A percentile compares a stretch with the other conserved stretches of the same genome.
phyloP scores from a whole-genome alignment of 345 rosid species.

The Cardiospermum halicacabum region DNA sequence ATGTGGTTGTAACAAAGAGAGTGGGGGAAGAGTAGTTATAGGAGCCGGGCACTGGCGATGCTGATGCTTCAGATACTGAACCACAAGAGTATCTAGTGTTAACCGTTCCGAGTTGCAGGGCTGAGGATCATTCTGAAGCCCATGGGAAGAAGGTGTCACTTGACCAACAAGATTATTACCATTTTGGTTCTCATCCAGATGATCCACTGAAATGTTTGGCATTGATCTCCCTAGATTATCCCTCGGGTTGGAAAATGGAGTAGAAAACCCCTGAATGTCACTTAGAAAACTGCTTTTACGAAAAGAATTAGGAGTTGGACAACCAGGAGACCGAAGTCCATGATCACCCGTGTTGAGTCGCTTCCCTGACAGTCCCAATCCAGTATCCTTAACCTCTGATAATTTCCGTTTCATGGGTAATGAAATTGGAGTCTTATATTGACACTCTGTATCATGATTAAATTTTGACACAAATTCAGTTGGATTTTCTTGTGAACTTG shows the following conservation, averaged over 20 bases:
- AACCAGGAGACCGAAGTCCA: slow-evolving; percentile 61
- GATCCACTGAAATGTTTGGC: slow-evolving; percentile 31
- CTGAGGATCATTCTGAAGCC: slow-evolving; percentile 50
- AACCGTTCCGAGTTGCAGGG: slow-evolving; percentile 62
- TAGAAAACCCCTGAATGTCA: slow-evolving; percentile 51
- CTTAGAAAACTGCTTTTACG: slow-evolving; percentile 38
- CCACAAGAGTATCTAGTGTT: slow-evolving; percentile 78
- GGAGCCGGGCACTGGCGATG: slow-evolving; percentile 99
- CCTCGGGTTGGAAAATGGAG: slow-evolving; percentile 46
- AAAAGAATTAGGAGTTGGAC: slow-evolving; percentile 43
- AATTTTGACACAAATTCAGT: slow-evolving; percentile 36
- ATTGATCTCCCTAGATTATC: slow-evolving; percentile 40
- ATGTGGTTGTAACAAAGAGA: slow-evolving; percentile 90
- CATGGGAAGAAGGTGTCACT: slow-evolving; percentile 48
- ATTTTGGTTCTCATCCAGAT: slow-evolving; percentile 46
- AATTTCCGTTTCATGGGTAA: slow-evolving; percentile 77
- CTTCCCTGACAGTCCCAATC: slow-evolving; percentile 51
- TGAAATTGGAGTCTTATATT: slow-evolving; percentile 60
- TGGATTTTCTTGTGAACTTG: slow-evolving; percentile 33
- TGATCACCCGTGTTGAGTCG: slow-evolving; percentile 62
- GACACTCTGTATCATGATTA: slow-evolving; percentile 45
- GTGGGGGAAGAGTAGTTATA: slow-evolving; percentile 94
- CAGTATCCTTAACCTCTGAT: slow-evolving; percentile 62
- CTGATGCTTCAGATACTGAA: slow-evolving; percentile 94
- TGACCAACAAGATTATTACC: slow-evolving; percentile 42